Base-by-base conservation (phyloP, 768 basidiomycete genomes). In the Termitomyces sp. region DNA sequence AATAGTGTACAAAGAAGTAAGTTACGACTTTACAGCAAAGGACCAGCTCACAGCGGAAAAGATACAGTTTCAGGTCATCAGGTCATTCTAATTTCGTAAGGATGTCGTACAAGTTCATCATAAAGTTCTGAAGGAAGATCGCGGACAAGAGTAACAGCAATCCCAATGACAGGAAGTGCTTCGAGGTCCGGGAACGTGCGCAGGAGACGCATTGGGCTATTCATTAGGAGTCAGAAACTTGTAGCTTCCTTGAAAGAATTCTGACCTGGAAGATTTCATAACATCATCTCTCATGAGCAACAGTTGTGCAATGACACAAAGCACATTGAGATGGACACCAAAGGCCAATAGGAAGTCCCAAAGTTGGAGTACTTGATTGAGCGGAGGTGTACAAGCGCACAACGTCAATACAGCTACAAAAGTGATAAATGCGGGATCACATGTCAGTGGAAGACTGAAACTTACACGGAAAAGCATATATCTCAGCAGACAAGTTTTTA, bases 321-420 rank as follows among this genome's bases (percentile, higher is more conserved):
- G 79, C 12, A 99, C 89, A 67, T 99, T 99, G 20, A 99, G 79
- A 68, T 98, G 97, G 26, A 95, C 91, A 14, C 97, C 97, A 68
- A 95, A 98, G 4, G 96, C 93, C 30, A 99, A 80, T 9, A 99
- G 81, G 69, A 98, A 99, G 72, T 99, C 97, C 96, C 97, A 99
- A 55, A 99, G 76, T 63, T 88, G 88, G 32, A 99, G 79, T 28
- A 98, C 96, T 75, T 98, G 91, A 69, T 95, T 91, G 10, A 99
- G 78, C 0, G 97, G 97, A 4, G 95, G 96, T 12, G 96, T 99
- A 68, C 95, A 95, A 6, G 96, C 97, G 71, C 95, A 98, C 36
- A 98, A 74, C 0, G 97, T 99, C 61, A 99, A 79, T 40, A 98
- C 85, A 61, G 97, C 95, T 96, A 64, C 33, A 10, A 41, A 41